A percentile compares a stretch with the other conserved stretches of the same genome.
These are phyloP conservation scores for Nemania abortiva DNA, from an alignment of 2,329 filamentous ascomycete species.

Conservation along the genomic window DNA sequence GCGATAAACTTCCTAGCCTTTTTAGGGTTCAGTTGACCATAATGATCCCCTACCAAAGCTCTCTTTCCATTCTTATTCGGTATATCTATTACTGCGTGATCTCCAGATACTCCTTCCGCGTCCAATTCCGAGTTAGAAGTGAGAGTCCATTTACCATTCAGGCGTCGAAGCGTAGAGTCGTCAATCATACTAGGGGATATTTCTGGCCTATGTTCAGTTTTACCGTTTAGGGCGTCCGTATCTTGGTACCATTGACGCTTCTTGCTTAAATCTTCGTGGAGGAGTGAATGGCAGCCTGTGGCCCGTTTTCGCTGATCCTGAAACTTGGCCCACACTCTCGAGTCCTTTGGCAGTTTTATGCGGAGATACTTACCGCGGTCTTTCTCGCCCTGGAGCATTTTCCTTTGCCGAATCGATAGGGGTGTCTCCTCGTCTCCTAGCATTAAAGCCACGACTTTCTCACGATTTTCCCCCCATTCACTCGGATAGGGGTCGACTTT, in stretches of 20 bases:
- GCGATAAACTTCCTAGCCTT: slow-evolving; percentile 11
- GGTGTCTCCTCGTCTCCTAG: slow-evolving; percentile 22
- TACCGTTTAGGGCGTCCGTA: slow-evolving; percentile 3
- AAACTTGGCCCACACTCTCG: slow-evolving; percentile 18
- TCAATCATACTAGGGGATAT: slow-evolving; percentile 4
- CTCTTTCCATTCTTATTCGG: slow-evolving; percentile 16
- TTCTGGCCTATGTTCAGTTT: background rate
- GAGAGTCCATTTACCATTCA: slow-evolving; percentile 20
- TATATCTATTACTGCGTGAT: too few relatives aligned
- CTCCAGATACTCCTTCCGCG: background rate
- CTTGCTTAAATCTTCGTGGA: slow-evolving; percentile 32
- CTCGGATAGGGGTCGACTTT: background rate
- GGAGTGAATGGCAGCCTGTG: slow-evolving; percentile 23
- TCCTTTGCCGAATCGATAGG: slow-evolving; percentile 1
- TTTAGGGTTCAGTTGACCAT: background rate
- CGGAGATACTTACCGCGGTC: slow-evolving; percentile 22
- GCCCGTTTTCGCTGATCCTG: slow-evolving; percentile 11
- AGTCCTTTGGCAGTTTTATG: slow-evolving; percentile 22
- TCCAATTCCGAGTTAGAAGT: background rate
- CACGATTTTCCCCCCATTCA: slow-evolving; percentile 12
- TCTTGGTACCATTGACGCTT: slow-evolving; percentile 29
- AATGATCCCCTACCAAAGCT: background rate
- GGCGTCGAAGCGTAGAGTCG: background rate
- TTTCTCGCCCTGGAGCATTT: background rate
- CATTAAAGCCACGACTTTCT: slow-evolving; percentile 1